phyloP scores from a whole-genome alignment of 805 yeast species.

The Ascoidea tarda region DNA sequence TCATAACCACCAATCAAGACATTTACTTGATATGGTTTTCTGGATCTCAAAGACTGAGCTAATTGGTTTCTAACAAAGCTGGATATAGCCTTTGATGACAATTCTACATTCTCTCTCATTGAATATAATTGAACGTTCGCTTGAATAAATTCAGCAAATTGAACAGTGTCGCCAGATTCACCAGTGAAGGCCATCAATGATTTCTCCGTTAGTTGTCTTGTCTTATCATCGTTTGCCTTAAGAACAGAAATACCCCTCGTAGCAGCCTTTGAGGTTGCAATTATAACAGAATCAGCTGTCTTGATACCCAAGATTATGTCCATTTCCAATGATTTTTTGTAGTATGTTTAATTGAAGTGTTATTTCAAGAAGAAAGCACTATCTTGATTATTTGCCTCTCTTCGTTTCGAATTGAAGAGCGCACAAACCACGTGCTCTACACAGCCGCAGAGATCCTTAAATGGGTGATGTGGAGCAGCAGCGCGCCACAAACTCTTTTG shows the following conservation, averaged over 20 bases:
- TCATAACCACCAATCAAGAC: conserved; percentile 82
- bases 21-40: conserved; percentile 92
- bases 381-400: too few relatives aligned
- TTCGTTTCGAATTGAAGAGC: too few relatives aligned
- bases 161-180: conserved; percentile 86
- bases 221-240: conserved; percentile 70
- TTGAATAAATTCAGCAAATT: conserved; percentile 87
- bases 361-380: too few relatives aligned
- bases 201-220: conserved; percentile 58
- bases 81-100: conserved; percentile 78
- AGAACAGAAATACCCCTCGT: conserved; percentile 81
- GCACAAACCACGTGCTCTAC: too few relatives aligned
- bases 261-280: conserved; percentile 92
- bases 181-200: conserved; percentile 84
- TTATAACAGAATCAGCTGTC: conserved; percentile 64
- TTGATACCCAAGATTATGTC: conserved; percentile 83
- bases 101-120: conserved; percentile 72
- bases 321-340: conserved; percentile 28
- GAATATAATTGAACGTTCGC: conserved; percentile 83
- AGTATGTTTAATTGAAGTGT: too few relatives aligned
- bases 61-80: conserved; percentile 78
- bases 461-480: too few relatives aligned
- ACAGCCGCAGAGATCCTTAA: too few relatives aligned
- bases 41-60: conserved; percentile 79
- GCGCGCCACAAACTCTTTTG: too few relatives aligned